Conservation (phyloP, 371 early-diverging fungal species). For the Mortierella sp. region DNA sequence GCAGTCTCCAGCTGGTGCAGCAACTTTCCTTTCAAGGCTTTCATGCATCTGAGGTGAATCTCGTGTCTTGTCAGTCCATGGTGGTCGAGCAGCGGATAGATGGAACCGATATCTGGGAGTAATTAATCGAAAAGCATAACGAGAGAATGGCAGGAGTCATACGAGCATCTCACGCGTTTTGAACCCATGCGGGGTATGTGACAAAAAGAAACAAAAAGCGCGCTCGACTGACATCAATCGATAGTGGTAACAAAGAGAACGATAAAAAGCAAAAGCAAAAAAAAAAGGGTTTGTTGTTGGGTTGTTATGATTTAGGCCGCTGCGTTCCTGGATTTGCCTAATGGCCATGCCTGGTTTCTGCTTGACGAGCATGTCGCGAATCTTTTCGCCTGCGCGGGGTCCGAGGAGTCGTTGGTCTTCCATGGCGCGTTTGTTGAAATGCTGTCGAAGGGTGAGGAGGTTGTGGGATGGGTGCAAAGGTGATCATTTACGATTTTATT, state of each 20-base stretch:
- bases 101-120: conserved; percentile 68
- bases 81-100: conserved; percentile 73
- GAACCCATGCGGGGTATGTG: conserved; percentile 39
- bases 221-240: neutral
- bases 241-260: neutral
- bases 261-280: neutral
- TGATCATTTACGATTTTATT: neutral
- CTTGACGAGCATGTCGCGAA: conserved; percentile 56
- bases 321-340: conserved; percentile 43
- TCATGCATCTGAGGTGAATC: conserved; percentile 70
- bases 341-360: conserved; percentile 43
- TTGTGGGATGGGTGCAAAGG: neutral
- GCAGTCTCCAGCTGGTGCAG: conserved; percentile 56
- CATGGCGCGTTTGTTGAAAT: conserved; percentile 19
- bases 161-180: conserved; percentile 25
- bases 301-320: conserved; percentile 50
- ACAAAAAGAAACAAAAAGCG: neutral
- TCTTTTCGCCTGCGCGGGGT: conserved; percentile 52
- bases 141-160: conserved; percentile 25
- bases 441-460: neutral
- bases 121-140: conserved; percentile 9
- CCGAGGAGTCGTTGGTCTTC: conserved; percentile 46
- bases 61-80: conserved; percentile 67
- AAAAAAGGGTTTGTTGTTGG: conserved; percentile 7
- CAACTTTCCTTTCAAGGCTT: conserved; percentile 64